A percentile compares a stretch with the other conserved stretches of the same genome.
These are phyloP conservation scores for Epichloe glyceriae DNA, from an alignment of 2,329 filamentous ascomycete species.

Conservation along the genomic window DNA sequence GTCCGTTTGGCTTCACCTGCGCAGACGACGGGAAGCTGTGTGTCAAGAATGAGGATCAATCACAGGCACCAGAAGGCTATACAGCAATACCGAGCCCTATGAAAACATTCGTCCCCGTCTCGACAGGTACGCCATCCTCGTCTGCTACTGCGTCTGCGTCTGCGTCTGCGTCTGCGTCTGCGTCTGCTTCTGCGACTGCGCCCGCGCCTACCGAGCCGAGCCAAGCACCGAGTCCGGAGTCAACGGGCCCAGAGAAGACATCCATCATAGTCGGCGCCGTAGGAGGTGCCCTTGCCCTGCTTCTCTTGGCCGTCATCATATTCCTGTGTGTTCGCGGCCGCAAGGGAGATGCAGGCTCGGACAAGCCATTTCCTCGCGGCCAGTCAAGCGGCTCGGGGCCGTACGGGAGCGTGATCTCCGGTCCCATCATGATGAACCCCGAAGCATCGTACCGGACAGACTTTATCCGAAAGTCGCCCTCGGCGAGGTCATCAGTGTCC, in stretches of 20 bases:
- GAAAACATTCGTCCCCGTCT: slow-evolving; percentile 9
- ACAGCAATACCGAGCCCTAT: slow-evolving; percentile 9
- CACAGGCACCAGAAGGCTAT: slow-evolving; percentile 20
- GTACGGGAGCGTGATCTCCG: slow-evolving; percentile 38
- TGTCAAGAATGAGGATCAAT: slow-evolving; percentile 37
- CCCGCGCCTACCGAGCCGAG: slow-evolving; percentile 4
- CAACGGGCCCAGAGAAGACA: slow-evolving; percentile 20
- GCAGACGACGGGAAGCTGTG: slow-evolving; percentile 33
- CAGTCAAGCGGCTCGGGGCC: slow-evolving; percentile 9
- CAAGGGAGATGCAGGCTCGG: slow-evolving; percentile 5
- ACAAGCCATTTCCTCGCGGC: slow-evolving; percentile 11
- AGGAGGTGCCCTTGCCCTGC: slow-evolving; percentile 29
- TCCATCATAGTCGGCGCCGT: slow-evolving; percentile 35
- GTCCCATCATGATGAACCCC: slow-evolving; percentile 37
- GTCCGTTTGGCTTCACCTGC: slow-evolving; percentile 61
- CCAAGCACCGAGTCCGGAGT: slow-evolving; percentile 3
- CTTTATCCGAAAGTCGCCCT: slow-evolving; percentile 32
- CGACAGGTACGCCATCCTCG: neutral
- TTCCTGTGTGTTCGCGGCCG: slow-evolving; percentile 26
- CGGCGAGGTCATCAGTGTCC: slow-evolving; percentile 7
- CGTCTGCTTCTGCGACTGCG: neutral
- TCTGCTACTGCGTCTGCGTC: slow-evolving; percentile 3
- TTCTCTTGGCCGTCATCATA: slow-evolving; percentile 26
- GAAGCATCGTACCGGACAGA: slow-evolving; percentile 33
- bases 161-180: neutral